A percentile compares a stretch with the other conserved stretches of the same genome.
These are phyloP conservation scores for Wickerhamiella azyma DNA, from an alignment of 805 yeast species.

Conservation along the genomic window DNA sequence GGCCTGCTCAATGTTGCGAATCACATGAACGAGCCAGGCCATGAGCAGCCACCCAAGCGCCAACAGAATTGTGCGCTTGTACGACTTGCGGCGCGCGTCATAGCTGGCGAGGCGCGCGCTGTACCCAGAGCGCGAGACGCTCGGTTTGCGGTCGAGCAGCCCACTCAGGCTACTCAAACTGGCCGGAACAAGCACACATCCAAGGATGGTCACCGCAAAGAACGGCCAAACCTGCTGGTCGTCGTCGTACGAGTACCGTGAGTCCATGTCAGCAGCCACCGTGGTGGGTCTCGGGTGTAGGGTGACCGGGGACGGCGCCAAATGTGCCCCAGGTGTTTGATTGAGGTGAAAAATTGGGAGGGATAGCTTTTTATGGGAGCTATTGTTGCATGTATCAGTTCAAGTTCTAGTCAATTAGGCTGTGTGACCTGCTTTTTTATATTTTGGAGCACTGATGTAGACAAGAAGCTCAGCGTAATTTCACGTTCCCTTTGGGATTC, in stretches of 20 bases:
- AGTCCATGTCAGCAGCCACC: constrained; percentile 24
- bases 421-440: no score
- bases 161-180: constrained; percentile 24
- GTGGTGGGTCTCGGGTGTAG: not conserved
- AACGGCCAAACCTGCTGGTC: constrained; percentile 89
- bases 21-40: constrained; percentile 28
- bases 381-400: no score
- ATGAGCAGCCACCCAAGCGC: constrained; percentile 51
- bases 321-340: no score
- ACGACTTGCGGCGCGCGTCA: constrained; percentile 10
- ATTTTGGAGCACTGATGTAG: no score
- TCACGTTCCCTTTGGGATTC: no score
- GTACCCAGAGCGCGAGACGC: constrained; percentile 3
- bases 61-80: constrained; percentile 20
- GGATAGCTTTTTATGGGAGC: no score
- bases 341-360: no score
- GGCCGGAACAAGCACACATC: constrained; percentile 55
- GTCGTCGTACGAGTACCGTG: constrained; percentile 72
- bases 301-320: not conserved
- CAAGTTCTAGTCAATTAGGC: no score
- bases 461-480: no score
- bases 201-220: constrained; percentile 58
- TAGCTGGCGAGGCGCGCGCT: constrained; percentile 2
- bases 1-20: constrained; percentile 26
- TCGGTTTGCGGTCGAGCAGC: constrained; percentile 1